Conservation (phyloP, 768 basidiomycete species). For the Hysterangium stoloniferum region DNA sequence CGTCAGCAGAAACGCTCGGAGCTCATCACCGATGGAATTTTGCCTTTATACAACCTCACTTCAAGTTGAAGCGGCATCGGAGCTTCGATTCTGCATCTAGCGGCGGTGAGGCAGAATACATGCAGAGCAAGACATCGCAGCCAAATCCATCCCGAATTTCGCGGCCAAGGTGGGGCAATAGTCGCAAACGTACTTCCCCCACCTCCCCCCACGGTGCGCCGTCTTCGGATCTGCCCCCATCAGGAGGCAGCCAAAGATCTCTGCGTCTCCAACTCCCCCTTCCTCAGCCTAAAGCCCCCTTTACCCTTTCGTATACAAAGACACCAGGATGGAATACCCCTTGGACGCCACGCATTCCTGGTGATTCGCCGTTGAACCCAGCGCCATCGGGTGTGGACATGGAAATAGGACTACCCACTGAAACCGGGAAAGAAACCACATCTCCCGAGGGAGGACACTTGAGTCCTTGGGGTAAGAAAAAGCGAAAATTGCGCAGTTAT, state of each 20-base stretch:
- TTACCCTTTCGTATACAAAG: conserved; percentile 45
- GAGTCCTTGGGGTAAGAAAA: conserved; percentile 16
- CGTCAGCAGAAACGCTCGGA: conserved; percentile 28
- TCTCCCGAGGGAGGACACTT: conserved; percentile 19
- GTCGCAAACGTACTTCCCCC: conserved; percentile 1
- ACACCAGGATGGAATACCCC: conserved; percentile 66
- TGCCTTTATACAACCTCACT: conserved; percentile 3
- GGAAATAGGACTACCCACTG: background rate
- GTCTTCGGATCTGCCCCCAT: conserved; percentile 13
- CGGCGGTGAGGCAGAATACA: background rate
- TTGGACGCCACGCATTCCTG: conserved; percentile 41
- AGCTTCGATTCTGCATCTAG: background rate
- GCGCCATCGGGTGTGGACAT: background rate
- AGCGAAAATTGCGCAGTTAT: conserved; percentile 52
- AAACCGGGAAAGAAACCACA: conserved; percentile 7
- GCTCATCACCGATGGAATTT: conserved; percentile 24
- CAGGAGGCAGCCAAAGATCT: conserved; percentile 3
- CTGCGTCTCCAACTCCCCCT: conserved; percentile 21
- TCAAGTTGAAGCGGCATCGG: conserved; percentile 5
- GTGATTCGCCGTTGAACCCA: background rate
- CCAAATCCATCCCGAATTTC: background rate
- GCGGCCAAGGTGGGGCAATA: conserved; percentile 14
- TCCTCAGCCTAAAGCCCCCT: conserved; percentile 26
- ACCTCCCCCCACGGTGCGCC: conserved; percentile 20
- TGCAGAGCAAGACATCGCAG: background rate